These are phyloP conservation scores for Allomyces javanicus DNA, from an alignment of 192 early-diverging fungal species.

Conservation along the genomic window DNA sequence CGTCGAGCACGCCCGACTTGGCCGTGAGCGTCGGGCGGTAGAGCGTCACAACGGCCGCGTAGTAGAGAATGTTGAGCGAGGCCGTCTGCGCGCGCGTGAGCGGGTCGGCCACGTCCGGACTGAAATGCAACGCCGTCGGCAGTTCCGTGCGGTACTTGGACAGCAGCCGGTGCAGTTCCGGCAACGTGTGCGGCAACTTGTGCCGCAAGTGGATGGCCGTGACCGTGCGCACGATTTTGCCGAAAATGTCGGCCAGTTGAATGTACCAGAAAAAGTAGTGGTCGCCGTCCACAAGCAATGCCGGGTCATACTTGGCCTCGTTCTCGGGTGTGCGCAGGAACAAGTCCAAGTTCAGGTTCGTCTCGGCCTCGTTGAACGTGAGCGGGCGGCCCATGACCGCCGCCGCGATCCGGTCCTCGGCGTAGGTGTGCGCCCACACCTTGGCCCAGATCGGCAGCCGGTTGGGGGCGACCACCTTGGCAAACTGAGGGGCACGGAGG, in stretches of 20 bases:
- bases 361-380: not conserved
- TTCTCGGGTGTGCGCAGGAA: not conserved
- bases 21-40: not conserved
- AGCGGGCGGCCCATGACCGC: not conserved
- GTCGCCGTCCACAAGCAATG: not conserved
- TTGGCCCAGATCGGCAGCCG: no score
- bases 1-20: not conserved
- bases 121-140: not conserved
- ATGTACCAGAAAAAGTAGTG: not conserved
- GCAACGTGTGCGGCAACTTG: not conserved
- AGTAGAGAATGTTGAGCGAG: not conserved
- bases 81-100: not conserved
- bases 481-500: not conserved
- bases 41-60: not conserved
- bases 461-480: no score
- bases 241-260: not conserved
- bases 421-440: no score
- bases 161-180: not conserved
- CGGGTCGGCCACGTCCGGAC: not conserved
- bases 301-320: not conserved
- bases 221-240: not conserved
- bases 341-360: not conserved
- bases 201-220: not conserved
- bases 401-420: no score
- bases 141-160: not conserved